Base-by-base conservation (phyloP, 192 early-diverging fungal species). In the Backusella westeae region DNA sequence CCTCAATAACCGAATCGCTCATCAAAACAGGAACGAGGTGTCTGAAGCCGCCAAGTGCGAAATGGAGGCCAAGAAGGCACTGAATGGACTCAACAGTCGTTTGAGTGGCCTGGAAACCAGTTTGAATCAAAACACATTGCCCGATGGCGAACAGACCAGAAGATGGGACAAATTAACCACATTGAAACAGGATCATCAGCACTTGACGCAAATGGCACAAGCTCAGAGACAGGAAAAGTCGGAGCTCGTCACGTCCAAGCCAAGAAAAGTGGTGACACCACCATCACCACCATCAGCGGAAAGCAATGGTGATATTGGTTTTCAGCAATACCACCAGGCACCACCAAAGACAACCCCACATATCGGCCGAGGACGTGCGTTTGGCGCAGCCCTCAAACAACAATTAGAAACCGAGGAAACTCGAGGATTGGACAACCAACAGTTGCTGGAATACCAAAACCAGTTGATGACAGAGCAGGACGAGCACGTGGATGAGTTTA, bases 401-500 rank as follows among this genome's bases (percentile, higher is more conserved):
- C 35, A 41, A 41, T 12, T 75, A 29, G 94, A 96, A 81, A 96
- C 95, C 12, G 90, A 92, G 56, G 82, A 88, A 79, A 96, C 96
- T 0, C 86, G 91, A n/a, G 87, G 90, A 6, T 81, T 95, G 38
- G 93, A 94, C 69, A 96, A 93, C 69, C 82, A 88, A n/a, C 91
- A 89, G 0, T 75, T 99, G 5, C 67, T 98, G 42, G 76, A 90
- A 17, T 83, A 96, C 46, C 97, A 99, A 78, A 79, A 86, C 29
- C 82, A 91, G 36, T 77, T 89, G 67, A 96, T 99, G 93, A 74
- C 85, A 34, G 87, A 92, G 65, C 97, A 99, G 75, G 97, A 99
- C 73, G 75, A 79, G 32, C 86, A 89, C 65, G 88, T 96, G 3
- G 88, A 90, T 10, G 85, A 91, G 14, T 89, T 99, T 38, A 89